Conservation (phyloP, 1,284 basidiomycete species). For the Singerocomus inundabilis region DNA sequence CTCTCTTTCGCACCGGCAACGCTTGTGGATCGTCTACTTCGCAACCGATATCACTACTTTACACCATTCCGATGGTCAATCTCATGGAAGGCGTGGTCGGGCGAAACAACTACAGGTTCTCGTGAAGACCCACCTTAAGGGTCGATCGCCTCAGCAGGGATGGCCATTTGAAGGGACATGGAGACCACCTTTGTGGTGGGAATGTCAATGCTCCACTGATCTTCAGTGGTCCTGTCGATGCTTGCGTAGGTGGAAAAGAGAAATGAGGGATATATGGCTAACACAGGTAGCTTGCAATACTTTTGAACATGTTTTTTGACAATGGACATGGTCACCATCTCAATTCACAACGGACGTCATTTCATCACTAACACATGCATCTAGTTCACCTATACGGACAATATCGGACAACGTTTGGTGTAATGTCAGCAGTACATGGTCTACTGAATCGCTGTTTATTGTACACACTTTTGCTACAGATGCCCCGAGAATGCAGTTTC, state of each 20-base stretch:
- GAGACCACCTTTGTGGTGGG: slow-evolving; percentile 35
- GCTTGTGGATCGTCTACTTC: slow-evolving; percentile 52
- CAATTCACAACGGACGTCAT: slow-evolving; percentile 3
- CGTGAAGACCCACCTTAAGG: slow-evolving; percentile 8
- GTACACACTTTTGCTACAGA: neutral
- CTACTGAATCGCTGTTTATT: slow-evolving; percentile 1
- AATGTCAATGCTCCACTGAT: slow-evolving; percentile 23
- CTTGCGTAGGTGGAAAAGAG: slow-evolving; percentile 28
- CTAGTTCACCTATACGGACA: neutral
- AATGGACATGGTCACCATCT: neutral
- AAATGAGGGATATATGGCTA: slow-evolving; percentile 34
- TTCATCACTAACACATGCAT: slow-evolving; percentile 1
- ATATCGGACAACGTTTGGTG: slow-evolving; percentile 10
- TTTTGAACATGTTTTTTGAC: slow-evolving; percentile 21
- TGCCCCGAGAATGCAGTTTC: neutral
- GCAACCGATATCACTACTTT: slow-evolving; percentile 53
- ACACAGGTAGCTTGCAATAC: slow-evolving; percentile 28
- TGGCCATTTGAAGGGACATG: slow-evolving; percentile 27
- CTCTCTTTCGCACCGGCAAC: slow-evolving; percentile 54
- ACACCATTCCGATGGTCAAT: slow-evolving; percentile 34
- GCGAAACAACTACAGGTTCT: slow-evolving; percentile 2
- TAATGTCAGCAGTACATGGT: neutral
- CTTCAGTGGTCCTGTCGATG: slow-evolving; percentile 19
- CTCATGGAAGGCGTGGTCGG: neutral
- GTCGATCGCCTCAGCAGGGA: slow-evolving; percentile 6